Conservation (phyloP, 23 red algal species). For the Gracilaria gracilis region DNA sequence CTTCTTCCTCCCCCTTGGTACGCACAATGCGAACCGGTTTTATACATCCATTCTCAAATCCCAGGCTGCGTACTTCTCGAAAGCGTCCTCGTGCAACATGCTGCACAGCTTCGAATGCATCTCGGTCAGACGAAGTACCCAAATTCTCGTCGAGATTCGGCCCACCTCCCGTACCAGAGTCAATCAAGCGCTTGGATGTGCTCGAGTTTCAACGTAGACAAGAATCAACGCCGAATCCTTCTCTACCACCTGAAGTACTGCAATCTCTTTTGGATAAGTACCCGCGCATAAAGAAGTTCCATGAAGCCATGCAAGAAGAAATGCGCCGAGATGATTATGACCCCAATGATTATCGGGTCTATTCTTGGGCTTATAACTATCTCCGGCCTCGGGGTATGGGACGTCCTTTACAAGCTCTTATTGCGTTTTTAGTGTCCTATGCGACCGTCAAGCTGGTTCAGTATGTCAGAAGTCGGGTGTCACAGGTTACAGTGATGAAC, state of each 20-base stretch:
- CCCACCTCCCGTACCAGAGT: slow-evolving; percentile 18
- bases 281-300: slow-evolving; percentile 15
- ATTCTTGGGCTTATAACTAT: slow-evolving; percentile 45
- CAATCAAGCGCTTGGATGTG: slow-evolving; percentile 23
- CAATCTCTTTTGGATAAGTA: slow-evolving; percentile 24
- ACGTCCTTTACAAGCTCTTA: neutral
- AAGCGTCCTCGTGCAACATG: slow-evolving; percentile 34
- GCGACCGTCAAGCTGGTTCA: slow-evolving; percentile 12
- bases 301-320: slow-evolving; percentile 13
- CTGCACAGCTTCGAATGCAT: slow-evolving; percentile 11
- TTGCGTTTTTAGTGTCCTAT: neutral
- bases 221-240: neutral
- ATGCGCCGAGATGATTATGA: slow-evolving; percentile 47
- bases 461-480: slow-evolving; percentile 5
- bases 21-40: neutral
- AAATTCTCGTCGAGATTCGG: neutral
- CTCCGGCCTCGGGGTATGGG: slow-evolving; percentile 15
- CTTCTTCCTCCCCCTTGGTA: neutral
- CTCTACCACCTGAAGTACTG: slow-evolving; percentile 13
- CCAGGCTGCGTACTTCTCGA: neutral
- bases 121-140: neutral
- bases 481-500: neutral
- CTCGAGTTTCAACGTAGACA: slow-evolving; percentile 16
- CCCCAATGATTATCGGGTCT: slow-evolving; percentile 41
- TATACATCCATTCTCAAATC: neutral